Percentiles rank a stretch among this genome's conserved stretches.
Evolutionary conservation across 108 stramenopile genomes (phyloP).

Genomic region (Nitzschia putrida): DNA sequence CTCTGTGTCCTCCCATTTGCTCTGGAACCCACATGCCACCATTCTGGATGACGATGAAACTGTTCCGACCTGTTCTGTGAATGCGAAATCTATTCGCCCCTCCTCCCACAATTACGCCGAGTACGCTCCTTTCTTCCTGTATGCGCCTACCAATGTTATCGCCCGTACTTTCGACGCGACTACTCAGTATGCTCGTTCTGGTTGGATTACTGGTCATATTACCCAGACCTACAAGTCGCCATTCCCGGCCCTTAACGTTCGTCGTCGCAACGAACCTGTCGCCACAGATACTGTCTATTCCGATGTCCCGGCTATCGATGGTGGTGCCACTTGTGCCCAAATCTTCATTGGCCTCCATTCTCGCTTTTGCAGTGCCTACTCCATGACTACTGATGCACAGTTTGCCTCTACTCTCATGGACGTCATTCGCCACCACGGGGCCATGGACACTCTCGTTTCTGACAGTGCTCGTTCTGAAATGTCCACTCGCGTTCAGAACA

Average conservation of each 20-base stretch:
- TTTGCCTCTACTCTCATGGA: constrained; percentile 35
- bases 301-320: constrained; percentile 25
- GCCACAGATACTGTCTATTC: constrained; percentile 38
- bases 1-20: not conserved
- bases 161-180: constrained; percentile 25
- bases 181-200: constrained; percentile 29
- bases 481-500: constrained; percentile 9
- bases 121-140: not conserved
- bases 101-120: not conserved
- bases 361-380: not conserved
- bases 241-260: constrained; percentile 28
- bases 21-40: too few relatives aligned
- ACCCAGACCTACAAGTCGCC: constrained; percentile 1
- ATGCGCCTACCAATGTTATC: constrained; percentile 12
- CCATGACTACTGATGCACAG: constrained; percentile 5
- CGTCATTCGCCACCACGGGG: constrained; percentile 34
- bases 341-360: constrained; percentile 7
- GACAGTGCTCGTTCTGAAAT: constrained; percentile 23
- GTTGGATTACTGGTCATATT: not conserved
- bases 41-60: not conserved
- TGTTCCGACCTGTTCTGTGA: not conserved
- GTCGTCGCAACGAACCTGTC: constrained; percentile 24
- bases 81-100: not conserved
- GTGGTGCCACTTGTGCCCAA: constrained; percentile 10
- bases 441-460: constrained; percentile 15